phyloP scores from a whole-genome alignment of 345 rosid species.

The Laguncularia racemosa region DNA sequence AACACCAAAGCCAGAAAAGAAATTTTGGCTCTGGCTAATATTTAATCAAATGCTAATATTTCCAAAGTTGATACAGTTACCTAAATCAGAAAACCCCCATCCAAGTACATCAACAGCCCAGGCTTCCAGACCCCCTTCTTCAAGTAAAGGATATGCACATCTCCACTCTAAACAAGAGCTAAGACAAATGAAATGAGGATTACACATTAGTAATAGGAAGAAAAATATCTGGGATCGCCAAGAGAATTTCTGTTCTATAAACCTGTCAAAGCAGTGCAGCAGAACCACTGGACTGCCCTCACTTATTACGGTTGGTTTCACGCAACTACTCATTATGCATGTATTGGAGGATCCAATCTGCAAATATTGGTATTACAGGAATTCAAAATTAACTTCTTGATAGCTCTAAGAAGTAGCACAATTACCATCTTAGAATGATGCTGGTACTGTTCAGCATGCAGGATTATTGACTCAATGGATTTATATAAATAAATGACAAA shows the following conservation, averaged over 20 bases:
- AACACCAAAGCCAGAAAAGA: not conserved
- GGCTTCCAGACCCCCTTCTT: slow-evolving; percentile 66
- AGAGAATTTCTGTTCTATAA: not conserved
- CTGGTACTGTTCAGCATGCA: too few relatives aligned
- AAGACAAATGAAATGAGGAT: slow-evolving; percentile 1
- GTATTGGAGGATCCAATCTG: slow-evolving; percentile 39
- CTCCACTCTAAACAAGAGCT: slow-evolving; percentile 92
- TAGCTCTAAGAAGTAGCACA: not conserved
- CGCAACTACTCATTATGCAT: slow-evolving; percentile 70
- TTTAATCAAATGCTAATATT: not conserved
- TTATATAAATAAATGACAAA: too few relatives aligned
- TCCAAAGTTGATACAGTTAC: slow-evolving; percentile 20
- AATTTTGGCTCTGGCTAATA: too few relatives aligned
- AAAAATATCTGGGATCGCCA: not conserved
- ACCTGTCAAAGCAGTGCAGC: slow-evolving; percentile 94
- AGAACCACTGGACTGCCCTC: slow-evolving; percentile 53
- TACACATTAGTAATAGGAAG: not conserved
- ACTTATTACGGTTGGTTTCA: slow-evolving; percentile 37
- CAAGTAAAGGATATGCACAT: slow-evolving; percentile 56
- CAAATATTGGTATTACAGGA: not conserved
- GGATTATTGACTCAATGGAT: too few relatives aligned
- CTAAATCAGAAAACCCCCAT: slow-evolving; percentile 85
- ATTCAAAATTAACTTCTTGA: not conserved
- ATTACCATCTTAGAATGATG: too few relatives aligned
- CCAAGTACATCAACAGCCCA: slow-evolving; percentile 96